Evolutionary conservation across 305 asterid species (phyloP).

Genomic region (Fraxinus dipetala): DNA sequence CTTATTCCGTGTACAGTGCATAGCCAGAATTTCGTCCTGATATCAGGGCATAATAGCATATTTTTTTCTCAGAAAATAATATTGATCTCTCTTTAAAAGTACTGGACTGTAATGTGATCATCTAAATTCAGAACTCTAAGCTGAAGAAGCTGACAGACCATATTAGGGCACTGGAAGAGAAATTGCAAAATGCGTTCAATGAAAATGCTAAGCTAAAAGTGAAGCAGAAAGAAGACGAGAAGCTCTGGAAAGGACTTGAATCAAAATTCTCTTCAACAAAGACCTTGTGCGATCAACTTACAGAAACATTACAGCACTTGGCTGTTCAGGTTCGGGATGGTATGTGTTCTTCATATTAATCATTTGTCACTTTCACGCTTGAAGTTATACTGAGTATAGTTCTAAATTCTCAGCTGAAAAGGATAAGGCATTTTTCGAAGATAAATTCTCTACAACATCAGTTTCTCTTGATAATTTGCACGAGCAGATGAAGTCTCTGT

Average conservation of each 20-base stretch:
- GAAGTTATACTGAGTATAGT: slow-evolving; percentile 18
- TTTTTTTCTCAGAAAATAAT: neutral
- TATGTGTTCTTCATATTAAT: slow-evolving; percentile 28
- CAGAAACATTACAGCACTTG: slow-evolving; percentile 64
- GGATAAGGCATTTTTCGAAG: slow-evolving; percentile 69
- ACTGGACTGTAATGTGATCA: slow-evolving; percentile 18
- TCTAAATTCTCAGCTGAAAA: slow-evolving; percentile 68
- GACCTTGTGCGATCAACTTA: slow-evolving; percentile 73
- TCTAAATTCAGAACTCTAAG: slow-evolving; percentile 67
- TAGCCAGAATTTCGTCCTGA: slow-evolving; percentile 3
- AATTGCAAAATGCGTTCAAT: slow-evolving; percentile 75
- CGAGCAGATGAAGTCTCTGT: slow-evolving; percentile 57
- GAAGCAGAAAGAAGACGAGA: slow-evolving; percentile 89
- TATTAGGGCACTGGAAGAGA: slow-evolving; percentile 67
- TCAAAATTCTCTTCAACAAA: slow-evolving; percentile 79
- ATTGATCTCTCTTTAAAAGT: slow-evolving; percentile 14
- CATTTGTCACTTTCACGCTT: slow-evolving; percentile 15
- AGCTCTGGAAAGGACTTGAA: slow-evolving; percentile 88
- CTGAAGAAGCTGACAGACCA: slow-evolving; percentile 75
- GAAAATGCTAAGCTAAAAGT: slow-evolving; percentile 85
- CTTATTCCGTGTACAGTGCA: neutral
- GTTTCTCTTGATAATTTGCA: slow-evolving; percentile 65
- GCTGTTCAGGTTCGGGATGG: slow-evolving; percentile 80
- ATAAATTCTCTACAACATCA: slow-evolving; percentile 71
- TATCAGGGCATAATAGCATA: slow-evolving; percentile 10